These are phyloP conservation scores for Phoma sp. DNA, from an alignment of 2,329 filamentous ascomycete species.

Conservation along the genomic window DNA sequence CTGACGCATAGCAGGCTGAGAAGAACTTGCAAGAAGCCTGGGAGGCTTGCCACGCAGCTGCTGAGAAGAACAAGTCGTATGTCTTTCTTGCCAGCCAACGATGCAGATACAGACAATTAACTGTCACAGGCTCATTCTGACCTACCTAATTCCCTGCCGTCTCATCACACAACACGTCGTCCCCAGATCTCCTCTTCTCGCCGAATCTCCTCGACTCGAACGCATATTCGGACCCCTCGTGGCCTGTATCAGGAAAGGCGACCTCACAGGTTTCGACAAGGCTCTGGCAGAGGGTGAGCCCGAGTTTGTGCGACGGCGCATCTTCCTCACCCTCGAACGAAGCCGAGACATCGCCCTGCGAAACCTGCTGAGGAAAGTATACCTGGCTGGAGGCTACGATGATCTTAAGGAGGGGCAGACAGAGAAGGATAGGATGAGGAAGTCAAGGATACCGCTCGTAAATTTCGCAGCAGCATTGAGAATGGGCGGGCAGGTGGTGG, in stretches of 20 bases:
- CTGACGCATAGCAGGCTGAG: constrained; percentile 40
- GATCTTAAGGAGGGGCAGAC: constrained; percentile 72
- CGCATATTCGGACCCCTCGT: constrained; percentile 79
- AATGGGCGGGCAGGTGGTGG: constrained; percentile 71
- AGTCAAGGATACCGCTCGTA: constrained; percentile 78
- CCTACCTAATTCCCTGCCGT: constrained; percentile 92
- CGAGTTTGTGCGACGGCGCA: constrained; percentile 90
- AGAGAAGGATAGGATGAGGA: constrained; percentile 65
- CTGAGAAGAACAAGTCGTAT: constrained; percentile 80
- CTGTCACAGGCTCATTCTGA: constrained; percentile 76
- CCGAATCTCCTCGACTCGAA: constrained; percentile 77
- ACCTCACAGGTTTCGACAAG: constrained; percentile 82
- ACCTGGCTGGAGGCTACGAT: constrained; percentile 79
- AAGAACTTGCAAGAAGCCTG: constrained; percentile 76
- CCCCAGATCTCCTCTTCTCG: constrained; percentile 73
- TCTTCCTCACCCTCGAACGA: constrained; percentile 92
- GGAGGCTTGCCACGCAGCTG: constrained; percentile 76
- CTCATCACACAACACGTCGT: constrained; percentile 86
- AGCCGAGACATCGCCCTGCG: constrained; percentile 90
- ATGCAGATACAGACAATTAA: constrained; percentile 8
- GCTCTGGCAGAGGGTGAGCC: constrained; percentile 82
- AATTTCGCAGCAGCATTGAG: constrained; percentile 87
- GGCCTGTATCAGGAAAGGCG: constrained; percentile 78
- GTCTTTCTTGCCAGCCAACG: constrained; percentile 35
- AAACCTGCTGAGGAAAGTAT: constrained; percentile 91